Evolutionary conservation across 2,329 filamentous ascomycete genomes (phyloP), one percentile per base, ranked within the genome.

Genomic region (Trichoderma sp.): DNA sequence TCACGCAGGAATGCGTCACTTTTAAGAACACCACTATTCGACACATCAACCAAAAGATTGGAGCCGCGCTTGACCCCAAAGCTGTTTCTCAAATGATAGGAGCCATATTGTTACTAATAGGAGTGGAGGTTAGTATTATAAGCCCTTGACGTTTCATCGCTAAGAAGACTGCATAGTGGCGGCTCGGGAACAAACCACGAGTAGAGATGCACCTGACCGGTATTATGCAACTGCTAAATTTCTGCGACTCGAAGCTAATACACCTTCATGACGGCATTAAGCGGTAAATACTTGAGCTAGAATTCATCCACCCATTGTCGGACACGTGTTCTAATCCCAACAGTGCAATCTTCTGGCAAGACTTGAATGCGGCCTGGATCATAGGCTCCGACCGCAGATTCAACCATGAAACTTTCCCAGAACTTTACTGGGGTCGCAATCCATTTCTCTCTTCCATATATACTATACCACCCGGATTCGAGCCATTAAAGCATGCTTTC

Each of bases 281-380:
- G 43, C 64, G 51, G 64, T 58, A 67, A 58, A 24, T 67, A 43
- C 15, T 8, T 34, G 7, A 65, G 7, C 18, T 21, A 67, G 6
- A 34, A 26, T 30, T 43, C 47, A 32, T 15, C 21, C 24, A 2
- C 26, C 5, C 15, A 4, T 34, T 18, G 9, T 18, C 5, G 21
- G 4, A 58, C 9, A 28, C 39, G 4, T 30, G n/a, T 43, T 58
- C 64, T 67, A 58, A 67, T 15, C 47, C 39, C 24, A 30, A 9
- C 11, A 67, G 64, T 57, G 64, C 64, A 58, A 67, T 67, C 14
- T 67, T 67, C 24, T 67, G 64, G 64, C 64, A 67, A 43, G 64
- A 67, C 34, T 21, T 58, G 34, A 58, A 67, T 9, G 32, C 64
- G 3, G 64, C 64, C 36, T 67, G 64, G 64, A 58, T 67, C 21